phyloP scores from a whole-genome alignment of 176 grass and related monocot genomes.

The Hordeum marinum region DNA sequence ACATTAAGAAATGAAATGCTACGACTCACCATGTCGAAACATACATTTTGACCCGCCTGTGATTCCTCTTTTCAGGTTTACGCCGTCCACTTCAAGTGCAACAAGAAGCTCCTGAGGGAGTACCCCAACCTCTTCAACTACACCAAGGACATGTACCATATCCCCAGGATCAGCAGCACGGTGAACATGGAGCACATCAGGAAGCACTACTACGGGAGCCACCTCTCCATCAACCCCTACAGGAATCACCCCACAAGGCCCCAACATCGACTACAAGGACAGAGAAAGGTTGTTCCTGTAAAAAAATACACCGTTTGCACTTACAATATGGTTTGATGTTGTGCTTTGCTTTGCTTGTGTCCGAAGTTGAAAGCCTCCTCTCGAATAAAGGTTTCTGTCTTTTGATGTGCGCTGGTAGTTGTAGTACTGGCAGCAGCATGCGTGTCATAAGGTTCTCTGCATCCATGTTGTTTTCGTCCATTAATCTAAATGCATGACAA shows the following conservation, averaged over 20 bases:
- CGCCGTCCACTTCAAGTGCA: constrained; percentile 91
- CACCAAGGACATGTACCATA: constrained; percentile 92
- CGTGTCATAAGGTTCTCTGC: too few relatives aligned
- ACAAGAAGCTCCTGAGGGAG: constrained; percentile 82
- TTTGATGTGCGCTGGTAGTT: too few relatives aligned
- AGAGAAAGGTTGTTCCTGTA: constrained; percentile 49
- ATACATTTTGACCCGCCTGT: too few relatives aligned
- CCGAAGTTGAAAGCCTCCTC: too few relatives aligned
- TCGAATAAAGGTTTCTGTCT: too few relatives aligned
- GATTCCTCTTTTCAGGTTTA: constrained; percentile 50
- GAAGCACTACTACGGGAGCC: constrained; percentile 86
- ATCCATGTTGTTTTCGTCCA: too few relatives aligned
- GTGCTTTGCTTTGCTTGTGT: background rate
- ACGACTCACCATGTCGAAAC: too few relatives aligned
- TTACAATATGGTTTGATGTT: background rate
- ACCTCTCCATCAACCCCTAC: constrained; percentile 46
- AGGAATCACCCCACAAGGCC: constrained; percentile 67
- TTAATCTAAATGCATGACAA: too few relatives aligned
- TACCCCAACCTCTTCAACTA: constrained; percentile 92
- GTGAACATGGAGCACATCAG: constrained; percentile 83
- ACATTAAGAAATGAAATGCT: too few relatives aligned
- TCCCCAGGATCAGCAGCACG: constrained; percentile 59
- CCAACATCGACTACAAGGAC: constrained; percentile 78
- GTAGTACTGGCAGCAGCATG: too few relatives aligned
- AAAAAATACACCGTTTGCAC: too few relatives aligned